phyloP scores from a whole-genome alignment of 768 basidiomycete genomes.

The Boletus reticuloceps region DNA sequence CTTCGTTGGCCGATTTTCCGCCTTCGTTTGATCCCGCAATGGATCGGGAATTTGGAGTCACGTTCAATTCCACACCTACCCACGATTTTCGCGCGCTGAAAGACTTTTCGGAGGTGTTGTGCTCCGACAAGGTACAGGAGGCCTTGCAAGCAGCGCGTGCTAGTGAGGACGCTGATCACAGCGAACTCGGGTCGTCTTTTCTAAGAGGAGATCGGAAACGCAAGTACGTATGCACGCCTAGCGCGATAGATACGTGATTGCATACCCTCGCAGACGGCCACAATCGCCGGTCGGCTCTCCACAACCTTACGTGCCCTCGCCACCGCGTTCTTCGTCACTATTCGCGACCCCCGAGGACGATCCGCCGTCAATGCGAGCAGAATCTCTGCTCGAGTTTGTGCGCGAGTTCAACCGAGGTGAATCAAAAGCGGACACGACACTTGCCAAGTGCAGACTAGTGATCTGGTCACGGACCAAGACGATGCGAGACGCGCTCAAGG shows the following conservation, averaged over 20 bases:
- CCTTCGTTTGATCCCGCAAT: conserved; percentile 26
- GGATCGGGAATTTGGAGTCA: conserved; percentile 27
- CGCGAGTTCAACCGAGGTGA: conserved; percentile 50
- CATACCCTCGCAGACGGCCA: conserved; percentile 37
- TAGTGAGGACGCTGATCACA: conserved; percentile 53
- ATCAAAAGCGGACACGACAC: background rate
- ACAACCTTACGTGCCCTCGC: conserved; percentile 49
- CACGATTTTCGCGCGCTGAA: conserved; percentile 48
- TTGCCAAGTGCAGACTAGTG: conserved; percentile 41
- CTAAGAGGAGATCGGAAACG: conserved; percentile 54
- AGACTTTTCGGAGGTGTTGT: conserved; percentile 45
- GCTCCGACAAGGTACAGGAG: conserved; percentile 53
- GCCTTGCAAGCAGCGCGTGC: conserved; percentile 54
- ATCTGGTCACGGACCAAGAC: conserved; percentile 47
- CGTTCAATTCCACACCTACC: conserved; percentile 27
- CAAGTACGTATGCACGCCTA: conserved; percentile 40
- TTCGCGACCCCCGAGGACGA: conserved; percentile 43
- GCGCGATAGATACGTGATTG: background rate
- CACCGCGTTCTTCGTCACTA: conserved; percentile 35
- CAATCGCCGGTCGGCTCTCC: conserved; percentile 58
- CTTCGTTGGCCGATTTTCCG: conserved; percentile 22
- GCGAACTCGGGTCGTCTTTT: conserved; percentile 43
- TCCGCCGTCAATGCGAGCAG: conserved; percentile 38
- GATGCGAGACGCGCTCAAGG: conserved; percentile 11
- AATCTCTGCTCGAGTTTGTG: conserved; percentile 52